Percentiles rank a stretch among this genome's conserved stretches.
Conservation (phyloP, 2,329 filamentous ascomycete genomes). For the Paecilomyces sp. region DNA sequence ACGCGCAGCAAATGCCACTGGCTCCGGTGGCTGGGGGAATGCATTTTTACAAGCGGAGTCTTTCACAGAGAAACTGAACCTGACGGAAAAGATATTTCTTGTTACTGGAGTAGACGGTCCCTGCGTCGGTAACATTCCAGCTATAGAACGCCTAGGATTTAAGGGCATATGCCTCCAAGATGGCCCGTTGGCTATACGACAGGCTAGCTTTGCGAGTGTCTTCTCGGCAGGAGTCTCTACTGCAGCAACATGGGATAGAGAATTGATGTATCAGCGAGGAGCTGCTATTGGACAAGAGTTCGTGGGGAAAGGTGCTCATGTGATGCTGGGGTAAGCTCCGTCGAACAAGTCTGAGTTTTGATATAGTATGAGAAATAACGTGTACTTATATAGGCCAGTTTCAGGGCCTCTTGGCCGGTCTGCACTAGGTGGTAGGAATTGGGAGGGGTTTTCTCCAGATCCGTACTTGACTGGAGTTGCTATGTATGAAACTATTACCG, state of each 20-base stretch:
- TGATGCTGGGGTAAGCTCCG: slow-evolving; percentile 36
- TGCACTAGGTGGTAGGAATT: slow-evolving; percentile 34
- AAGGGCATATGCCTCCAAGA: slow-evolving; percentile 34
- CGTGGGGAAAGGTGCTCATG: slow-evolving; percentile 27
- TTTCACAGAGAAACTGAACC: slow-evolving; percentile 8
- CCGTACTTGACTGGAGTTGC: slow-evolving; percentile 37
- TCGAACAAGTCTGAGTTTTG: background rate
- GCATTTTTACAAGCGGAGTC: slow-evolving; percentile 7
- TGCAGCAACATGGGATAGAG: slow-evolving; percentile 55
- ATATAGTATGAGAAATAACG: slow-evolving; percentile 6
- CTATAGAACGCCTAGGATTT: slow-evolving; percentile 24
- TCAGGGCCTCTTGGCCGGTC: slow-evolving; percentile 34
- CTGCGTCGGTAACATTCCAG: slow-evolving; percentile 30
- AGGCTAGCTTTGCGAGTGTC: slow-evolving; percentile 62
- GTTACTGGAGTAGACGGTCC: slow-evolving; percentile 17
- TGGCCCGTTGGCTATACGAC: slow-evolving; percentile 51
- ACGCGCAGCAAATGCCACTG: slow-evolving; percentile 7
- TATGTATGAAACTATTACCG: slow-evolving; percentile 33
- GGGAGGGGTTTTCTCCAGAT: slow-evolving; percentile 40
- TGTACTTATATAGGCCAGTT: slow-evolving; percentile 3
- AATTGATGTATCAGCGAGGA: slow-evolving; percentile 47
- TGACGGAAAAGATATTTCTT: slow-evolving; percentile 12
- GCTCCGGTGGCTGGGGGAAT: slow-evolving; percentile 11
- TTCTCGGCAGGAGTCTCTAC: slow-evolving; percentile 68
- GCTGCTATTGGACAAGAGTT: slow-evolving; percentile 49